phyloP scores from a whole-genome alignment of 192 early-diverging fungal species.

The Backusella luteola region DNA sequence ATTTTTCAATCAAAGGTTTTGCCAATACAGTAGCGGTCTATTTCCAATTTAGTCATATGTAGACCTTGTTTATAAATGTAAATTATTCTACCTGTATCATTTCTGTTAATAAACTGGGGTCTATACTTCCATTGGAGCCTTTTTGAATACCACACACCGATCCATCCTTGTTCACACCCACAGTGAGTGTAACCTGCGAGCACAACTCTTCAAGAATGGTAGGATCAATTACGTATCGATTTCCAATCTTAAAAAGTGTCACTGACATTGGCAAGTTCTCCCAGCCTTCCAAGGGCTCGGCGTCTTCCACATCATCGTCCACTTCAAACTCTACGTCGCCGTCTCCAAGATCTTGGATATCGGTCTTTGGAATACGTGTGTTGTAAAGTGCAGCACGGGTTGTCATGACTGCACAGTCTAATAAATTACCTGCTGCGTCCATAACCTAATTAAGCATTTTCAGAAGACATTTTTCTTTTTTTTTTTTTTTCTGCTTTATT shows the following conservation, averaged over 20 bases:
- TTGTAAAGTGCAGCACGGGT: constrained; percentile 86
- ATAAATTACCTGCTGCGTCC: constrained; percentile 83
- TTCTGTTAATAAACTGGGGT: constrained; percentile 73
- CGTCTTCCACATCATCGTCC: constrained; percentile 86
- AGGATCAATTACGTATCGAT: constrained; percentile 83
- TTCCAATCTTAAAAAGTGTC: constrained; percentile 87
- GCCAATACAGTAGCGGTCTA: constrained; percentile 47
- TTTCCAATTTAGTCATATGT: neutral
- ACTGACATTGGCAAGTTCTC: constrained; percentile 81
- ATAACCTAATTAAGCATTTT: constrained; percentile 49
- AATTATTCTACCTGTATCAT: constrained; percentile 66
- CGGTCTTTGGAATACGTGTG: constrained; percentile 81
- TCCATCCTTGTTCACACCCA: constrained; percentile 79
- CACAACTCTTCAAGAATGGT: constrained; percentile 88
- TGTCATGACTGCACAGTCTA: constrained; percentile 86
- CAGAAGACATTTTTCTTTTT: no score
- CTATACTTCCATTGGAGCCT: constrained; percentile 67
- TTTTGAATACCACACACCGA: constrained; percentile 90
- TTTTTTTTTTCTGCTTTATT: neutral
- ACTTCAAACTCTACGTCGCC: constrained; percentile 90
- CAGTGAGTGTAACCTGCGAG: constrained; percentile 73
- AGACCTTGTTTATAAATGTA: neutral
- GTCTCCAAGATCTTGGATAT: constrained; percentile 76
- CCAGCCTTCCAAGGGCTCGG: constrained; percentile 71
- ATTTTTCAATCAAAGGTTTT: constrained; percentile 44